Evolutionary conservation across 176 grass and related monocot species (phyloP).

Genomic region (Phyllostachys edulis): DNA sequence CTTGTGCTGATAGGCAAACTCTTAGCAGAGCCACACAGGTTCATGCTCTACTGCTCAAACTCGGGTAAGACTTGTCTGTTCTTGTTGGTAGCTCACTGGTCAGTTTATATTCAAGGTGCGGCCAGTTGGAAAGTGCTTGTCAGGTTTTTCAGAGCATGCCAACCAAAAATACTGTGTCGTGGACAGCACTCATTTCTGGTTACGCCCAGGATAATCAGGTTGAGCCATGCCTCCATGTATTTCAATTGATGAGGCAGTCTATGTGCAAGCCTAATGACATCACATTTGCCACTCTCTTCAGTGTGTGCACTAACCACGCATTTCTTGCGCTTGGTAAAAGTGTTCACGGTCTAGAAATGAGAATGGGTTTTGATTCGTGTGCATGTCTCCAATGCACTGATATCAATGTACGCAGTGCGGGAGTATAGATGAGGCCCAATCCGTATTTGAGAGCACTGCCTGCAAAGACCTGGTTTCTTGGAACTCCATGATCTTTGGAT

Average conservation of each 20-base stretch:
- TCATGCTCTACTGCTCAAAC: conserved; percentile 53
- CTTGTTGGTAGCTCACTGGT: conserved; percentile 49
- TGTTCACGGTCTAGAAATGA: conserved; percentile 50
- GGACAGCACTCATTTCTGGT: conserved; percentile 7
- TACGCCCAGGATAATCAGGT: conserved; percentile 45
- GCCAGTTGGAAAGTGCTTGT: conserved; percentile 37
- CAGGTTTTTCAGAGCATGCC: conserved; percentile 50
- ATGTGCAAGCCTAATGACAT: conserved; percentile 59
- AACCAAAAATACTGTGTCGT: conserved; percentile 54
- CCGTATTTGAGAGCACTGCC: conserved; percentile 30
- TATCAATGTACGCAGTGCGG: conserved; percentile 62
- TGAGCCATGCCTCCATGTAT: conserved; percentile 39
- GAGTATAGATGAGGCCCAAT: conserved; percentile 33
- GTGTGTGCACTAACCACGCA: conserved; percentile 7
- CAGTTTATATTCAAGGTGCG: conserved; percentile 55
- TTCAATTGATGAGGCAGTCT: conserved; percentile 49
- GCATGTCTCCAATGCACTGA: conserved; percentile 58
- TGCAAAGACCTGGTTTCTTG: conserved; percentile 45
- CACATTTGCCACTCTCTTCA: conserved; percentile 59
- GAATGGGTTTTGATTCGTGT: conserved; percentile 56
- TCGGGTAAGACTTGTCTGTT: conserved; percentile 35
- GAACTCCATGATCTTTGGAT: conserved; percentile 60
- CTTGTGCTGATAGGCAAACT: conserved; percentile 20
- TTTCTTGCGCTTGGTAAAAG: conserved; percentile 52
- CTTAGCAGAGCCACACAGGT: conserved; percentile 47